Percentiles rank a stretch among this genome's conserved stretches.
Conservation (phyloP, 768 basidiomycete species). For the Boletus tylopilopsis region DNA sequence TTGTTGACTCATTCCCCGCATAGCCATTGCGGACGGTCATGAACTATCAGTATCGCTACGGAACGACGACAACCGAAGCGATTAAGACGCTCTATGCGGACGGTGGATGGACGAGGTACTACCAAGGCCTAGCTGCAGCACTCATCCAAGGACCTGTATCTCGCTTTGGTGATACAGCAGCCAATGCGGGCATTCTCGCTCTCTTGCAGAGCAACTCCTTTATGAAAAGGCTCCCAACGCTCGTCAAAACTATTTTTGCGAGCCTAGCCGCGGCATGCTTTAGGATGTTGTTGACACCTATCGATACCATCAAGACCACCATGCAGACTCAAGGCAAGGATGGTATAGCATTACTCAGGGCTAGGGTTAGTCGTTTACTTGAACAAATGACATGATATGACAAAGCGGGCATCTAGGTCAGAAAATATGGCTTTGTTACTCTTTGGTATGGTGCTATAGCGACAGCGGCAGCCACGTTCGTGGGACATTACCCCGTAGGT, state of each 20-base stretch:
- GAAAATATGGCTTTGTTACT: constrained; percentile 68
- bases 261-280: constrained; percentile 78
- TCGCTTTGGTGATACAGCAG: constrained; percentile 93
- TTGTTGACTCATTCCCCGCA: constrained; percentile 1
- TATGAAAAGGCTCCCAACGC: constrained; percentile 56
- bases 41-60: constrained; percentile 95
- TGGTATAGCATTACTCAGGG: constrained; percentile 62
- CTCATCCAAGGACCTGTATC: constrained; percentile 81
- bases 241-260: constrained; percentile 77
- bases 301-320: constrained; percentile 95
- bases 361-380: constrained; percentile 44
- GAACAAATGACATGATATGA: background rate
- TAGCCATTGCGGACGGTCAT: constrained; percentile 93
- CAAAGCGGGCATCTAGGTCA: constrained; percentile 49
- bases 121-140: constrained; percentile 83
- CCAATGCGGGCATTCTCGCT: constrained; percentile 89
- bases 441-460: constrained; percentile 92
- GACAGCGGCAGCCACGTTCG: constrained; percentile 91
- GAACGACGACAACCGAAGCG: constrained; percentile 67
- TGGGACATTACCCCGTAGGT: constrained; percentile 82
- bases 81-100: constrained; percentile 66
- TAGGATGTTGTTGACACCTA: constrained; percentile 87
- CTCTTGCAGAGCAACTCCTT: constrained; percentile 74
- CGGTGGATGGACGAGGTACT: constrained; percentile 82
- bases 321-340: constrained; percentile 84